A percentile compares a stretch with the other conserved stretches of the same genome.
phyloP scores from a whole-genome alignment of 306 rosid genomes.

The Cucurbita pepo region DNA sequence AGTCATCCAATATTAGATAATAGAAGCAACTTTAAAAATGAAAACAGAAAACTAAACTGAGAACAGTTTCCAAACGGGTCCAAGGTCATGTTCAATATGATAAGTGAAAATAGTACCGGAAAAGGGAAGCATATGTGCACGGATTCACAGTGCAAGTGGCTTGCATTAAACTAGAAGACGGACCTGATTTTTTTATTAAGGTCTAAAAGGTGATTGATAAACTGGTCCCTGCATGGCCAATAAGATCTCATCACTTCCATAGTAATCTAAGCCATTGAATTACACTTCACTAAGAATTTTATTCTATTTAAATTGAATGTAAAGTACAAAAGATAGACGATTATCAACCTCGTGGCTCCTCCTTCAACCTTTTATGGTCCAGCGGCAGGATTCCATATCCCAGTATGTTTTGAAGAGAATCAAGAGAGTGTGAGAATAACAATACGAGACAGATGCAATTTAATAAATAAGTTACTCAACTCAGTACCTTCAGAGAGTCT shows the following conservation, averaged over 20 bases:
- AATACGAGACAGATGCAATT: background rate
- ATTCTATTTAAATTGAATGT: background rate
- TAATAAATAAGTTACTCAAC: background rate
- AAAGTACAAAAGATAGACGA: conserved; percentile 1
- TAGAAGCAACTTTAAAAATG: background rate
- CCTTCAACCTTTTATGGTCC: conserved; percentile 28
- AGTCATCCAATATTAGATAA: background rate
- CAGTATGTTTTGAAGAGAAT: conserved; percentile 6
- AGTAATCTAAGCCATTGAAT: background rate
- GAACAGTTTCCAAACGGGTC: background rate
- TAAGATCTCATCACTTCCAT: background rate
- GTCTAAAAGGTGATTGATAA: conserved; percentile 35
- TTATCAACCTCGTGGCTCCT: conserved; percentile 30
- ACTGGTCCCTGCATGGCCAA: conserved; percentile 36
- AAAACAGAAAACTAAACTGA: background rate
- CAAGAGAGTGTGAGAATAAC: background rate
- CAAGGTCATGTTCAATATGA: background rate
- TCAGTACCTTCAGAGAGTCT: conserved; percentile 51
- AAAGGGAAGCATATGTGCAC: background rate
- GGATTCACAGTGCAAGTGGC: background rate
- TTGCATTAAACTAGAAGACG: background rate
- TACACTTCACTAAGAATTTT: background rate
- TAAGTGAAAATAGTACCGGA: background rate
- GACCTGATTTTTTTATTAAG: conserved; percentile 57
- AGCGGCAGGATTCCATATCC: conserved; percentile 13